Conservation (phyloP, 2,329 filamentous ascomycete species). For the Colletotrichum tropicale region DNA sequence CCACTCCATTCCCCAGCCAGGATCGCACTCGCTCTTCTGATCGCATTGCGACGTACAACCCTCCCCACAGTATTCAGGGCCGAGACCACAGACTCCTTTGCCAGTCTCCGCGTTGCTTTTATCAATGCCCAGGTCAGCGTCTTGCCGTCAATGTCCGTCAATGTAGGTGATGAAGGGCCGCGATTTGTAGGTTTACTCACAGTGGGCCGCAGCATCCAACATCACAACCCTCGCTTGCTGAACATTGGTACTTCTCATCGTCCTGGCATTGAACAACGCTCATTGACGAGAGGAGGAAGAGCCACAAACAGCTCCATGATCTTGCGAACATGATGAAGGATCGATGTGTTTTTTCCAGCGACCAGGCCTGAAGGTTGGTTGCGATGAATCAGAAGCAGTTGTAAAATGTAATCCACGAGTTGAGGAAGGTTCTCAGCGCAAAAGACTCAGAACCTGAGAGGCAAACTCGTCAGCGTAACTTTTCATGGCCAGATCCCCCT, state of each 20-base stretch:
- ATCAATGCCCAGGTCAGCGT: neutral
- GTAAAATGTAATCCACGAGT: neutral
- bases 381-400: neutral
- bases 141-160: neutral
- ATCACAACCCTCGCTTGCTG: neutral
- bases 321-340: neutral
- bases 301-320: neutral
- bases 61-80: neutral
- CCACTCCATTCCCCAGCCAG: slow-evolving; percentile 32
- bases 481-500: neutral
- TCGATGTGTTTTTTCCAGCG: neutral
- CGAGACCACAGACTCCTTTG: neutral
- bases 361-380: neutral
- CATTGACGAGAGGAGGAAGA: neutral
- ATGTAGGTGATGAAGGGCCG: neutral
- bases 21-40: slow-evolving; percentile 32
- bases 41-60: slow-evolving; percentile 28
- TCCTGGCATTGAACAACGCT: neutral
- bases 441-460: neutral
- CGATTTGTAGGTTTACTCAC: neutral
- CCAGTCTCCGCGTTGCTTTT: neutral
- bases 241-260: neutral
- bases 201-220: neutral
- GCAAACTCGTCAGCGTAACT: neutral
- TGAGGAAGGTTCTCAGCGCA: neutral